Percentiles rank a stretch among this genome's conserved stretches.
These are phyloP conservation scores for Magnaporthiopsis rhizophila DNA, from an alignment of 2,329 filamentous ascomycete genomes.

Conservation along the genomic window DNA sequence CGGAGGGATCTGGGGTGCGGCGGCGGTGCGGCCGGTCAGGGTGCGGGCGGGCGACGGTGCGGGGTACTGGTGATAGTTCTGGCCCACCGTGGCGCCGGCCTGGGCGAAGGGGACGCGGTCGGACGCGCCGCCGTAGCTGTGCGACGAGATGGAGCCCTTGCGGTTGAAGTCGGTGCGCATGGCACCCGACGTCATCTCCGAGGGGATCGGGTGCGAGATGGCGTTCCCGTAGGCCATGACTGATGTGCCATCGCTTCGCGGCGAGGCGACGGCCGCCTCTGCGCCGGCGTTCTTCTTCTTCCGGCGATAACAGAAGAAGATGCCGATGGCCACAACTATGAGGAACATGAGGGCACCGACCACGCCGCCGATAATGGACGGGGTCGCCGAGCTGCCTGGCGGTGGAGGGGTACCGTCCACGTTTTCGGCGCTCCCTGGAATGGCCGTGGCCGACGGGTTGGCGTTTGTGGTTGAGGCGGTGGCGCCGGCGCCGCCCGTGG, in stretches of 20 bases:
- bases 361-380: constrained; percentile 39
- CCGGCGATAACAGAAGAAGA: constrained; percentile 28
- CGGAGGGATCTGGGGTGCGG: constrained; percentile 17
- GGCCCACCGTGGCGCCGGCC: constrained; percentile 7
- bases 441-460: constrained; percentile 15
- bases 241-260: constrained; percentile 10
- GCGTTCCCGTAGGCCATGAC: constrained; percentile 35
- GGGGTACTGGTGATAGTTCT: constrained; percentile 20
- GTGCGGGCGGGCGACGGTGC: constrained; percentile 14
- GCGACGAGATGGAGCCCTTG: constrained; percentile 18
- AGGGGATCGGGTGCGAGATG: constrained; percentile 50
- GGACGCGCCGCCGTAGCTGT: constrained; percentile 1
- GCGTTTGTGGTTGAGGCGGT: constrained; percentile 12
- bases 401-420: constrained; percentile 18
- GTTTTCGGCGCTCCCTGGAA: constrained; percentile 9
- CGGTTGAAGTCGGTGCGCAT: constrained; percentile 47
- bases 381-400: constrained; percentile 14
- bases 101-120: constrained; percentile 9
- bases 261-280: constrained; percentile 4
- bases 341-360: constrained; percentile 36
- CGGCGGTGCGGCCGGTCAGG: constrained; percentile 8
- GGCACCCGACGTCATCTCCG: constrained; percentile 27
- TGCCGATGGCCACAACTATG: constrained; percentile 29
- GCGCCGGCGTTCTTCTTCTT: constrained; percentile 15
- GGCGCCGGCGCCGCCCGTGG: constrained; percentile 9